Evolutionary conservation across 305 asterid species (phyloP), one percentile per base, ranked within the genome.

Genomic region (Salvia sclarea): DNA sequence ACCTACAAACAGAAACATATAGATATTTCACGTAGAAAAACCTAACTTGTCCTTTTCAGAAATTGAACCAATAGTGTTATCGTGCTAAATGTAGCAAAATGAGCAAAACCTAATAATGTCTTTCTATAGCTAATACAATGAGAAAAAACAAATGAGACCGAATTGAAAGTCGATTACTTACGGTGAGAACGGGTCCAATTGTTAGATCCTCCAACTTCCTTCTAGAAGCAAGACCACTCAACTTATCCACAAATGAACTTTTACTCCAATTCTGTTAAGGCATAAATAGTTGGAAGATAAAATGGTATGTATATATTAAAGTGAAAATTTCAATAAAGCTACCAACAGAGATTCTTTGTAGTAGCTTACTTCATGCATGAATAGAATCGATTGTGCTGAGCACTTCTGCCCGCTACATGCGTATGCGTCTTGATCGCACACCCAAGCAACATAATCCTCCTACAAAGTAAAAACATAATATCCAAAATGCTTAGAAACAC

Each of bases 321-420:
- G 44, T 38, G 3, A 5, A 28, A 16, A 45, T 16, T 1, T 14
- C 37, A 11, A 30, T 8, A 54, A 40, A 68, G 61, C 37, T 43
- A 64, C 14, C 2, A 52, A 13, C 28, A 45, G 12, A 45, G 37
- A n/a, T 17, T 48, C 18, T 20, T 5, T 24, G 12, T 22, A 64
- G 12, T 22, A 64, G 49, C 75, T 31, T 33, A 91, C 98, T 87
- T 88, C 97, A 13, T 93, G 95, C 83, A 91, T 80, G 75, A 93
- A 93, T 28, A 93, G 69, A 62, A 93, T 77, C 10, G 98, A 93
- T 58, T 93, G 97, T 18, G 97, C 97, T 0, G 98, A 93, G 80
- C 98, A 93, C 76, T 93, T 93, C 76, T 91, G 98, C 45, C 98
- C 98, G 31, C 96, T 93, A 60, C 98, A 93, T 14, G 98, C 98